Base-by-base conservation (phyloP, 208 protist species). In the Trypanosoma vivax region DNA sequence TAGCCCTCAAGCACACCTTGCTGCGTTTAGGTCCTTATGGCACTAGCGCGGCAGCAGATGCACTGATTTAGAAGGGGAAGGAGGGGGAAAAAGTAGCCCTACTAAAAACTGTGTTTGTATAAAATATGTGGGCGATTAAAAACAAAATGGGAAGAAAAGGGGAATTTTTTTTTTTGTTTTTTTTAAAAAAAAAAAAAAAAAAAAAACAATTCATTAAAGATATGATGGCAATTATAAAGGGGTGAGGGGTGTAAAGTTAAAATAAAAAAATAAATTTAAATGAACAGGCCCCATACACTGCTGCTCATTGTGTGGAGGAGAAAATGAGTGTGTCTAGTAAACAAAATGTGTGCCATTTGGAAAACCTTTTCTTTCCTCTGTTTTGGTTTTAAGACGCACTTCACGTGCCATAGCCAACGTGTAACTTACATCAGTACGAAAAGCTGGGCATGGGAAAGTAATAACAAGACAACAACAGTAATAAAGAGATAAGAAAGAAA, bases 391-490 rank as follows among this genome's bases (percentile, higher is more conserved):
- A n/a, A n/a, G n/a, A n/a, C n/a, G n/a, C n/a, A n/a, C n/a, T n/a
- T n/a, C n/a, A n/a, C n/a, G n/a, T n/a, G n/a, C n/a, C n/a, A n/a
- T n/a, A n/a, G n/a, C n/a, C n/a, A n/a, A n/a, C n/a, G n/a, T n/a
- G n/a, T n/a, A n/a, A n/a, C n/a, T n/a, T 63, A 13, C 55, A 48
- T 16, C n/a, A 28, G 13, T 0, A 34, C 1, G 27, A 16, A 39
- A 14, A 51, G 2, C 43, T n/a, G 39, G 3, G 51, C 23, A 50
- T 23, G 46, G 7, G 38, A 33, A 52, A 34, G 51, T 13, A 60
- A 5, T 23, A 50, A 57, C 50, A 50, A 54, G 40, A 34, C 46
- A 37, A 3, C 5, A 66, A 24, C 2, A 33, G 45, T 30, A 35
- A 5, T 18, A 31, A 16, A 53, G n/a, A 25, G 42, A 51, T 3